A percentile compares a stretch with the other conserved stretches of the same genome.
Evolutionary conservation across 352 stramenopile genomes (phyloP).

Genomic region (Phytopythium mirpurense): DNA sequence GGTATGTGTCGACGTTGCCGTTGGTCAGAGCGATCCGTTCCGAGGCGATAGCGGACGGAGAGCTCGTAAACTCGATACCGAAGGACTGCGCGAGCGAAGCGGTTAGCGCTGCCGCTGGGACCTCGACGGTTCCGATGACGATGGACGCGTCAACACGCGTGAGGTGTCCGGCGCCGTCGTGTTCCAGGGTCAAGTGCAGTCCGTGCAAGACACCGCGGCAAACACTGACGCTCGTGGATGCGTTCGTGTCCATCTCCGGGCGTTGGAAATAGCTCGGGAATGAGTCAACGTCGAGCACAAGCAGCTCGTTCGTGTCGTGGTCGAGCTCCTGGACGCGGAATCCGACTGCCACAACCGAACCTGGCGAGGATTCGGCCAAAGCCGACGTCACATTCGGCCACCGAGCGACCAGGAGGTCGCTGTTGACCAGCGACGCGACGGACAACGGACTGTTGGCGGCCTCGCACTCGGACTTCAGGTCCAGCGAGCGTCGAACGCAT

Average conservation of each 20-base stretch:
- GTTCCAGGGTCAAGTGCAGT: constrained; percentile 21
- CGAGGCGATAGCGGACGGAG: not conserved
- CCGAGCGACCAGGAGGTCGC: constrained; percentile 18
- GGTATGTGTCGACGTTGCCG: constrained; percentile 29
- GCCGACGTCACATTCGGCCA: constrained; percentile 11
- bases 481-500: constrained; percentile 11
- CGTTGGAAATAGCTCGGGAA: constrained; percentile 21
- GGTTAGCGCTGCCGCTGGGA: not conserved
- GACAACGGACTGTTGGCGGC: constrained; percentile 8
- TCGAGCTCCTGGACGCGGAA: constrained; percentile 13
- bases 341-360: constrained; percentile 9
- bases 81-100: constrained; percentile 23
- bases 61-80: constrained; percentile 27
- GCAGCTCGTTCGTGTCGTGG: not conserved
- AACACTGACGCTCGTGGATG: constrained; percentile 1
- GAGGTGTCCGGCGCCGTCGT: constrained; percentile 25
- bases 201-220: constrained; percentile 21
- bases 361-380: not conserved
- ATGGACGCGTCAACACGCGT: constrained; percentile 14
- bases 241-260: constrained; percentile 8
- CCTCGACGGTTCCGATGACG: constrained; percentile 17
- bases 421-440: constrained; percentile 8
- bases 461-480: constrained; percentile 13
- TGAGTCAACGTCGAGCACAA: constrained; percentile 6
- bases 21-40: constrained; percentile 19